These are phyloP conservation scores for Neurospora sp. DNA, from an alignment of 495 filamentous ascomycete species.

Conservation along the genomic window DNA sequence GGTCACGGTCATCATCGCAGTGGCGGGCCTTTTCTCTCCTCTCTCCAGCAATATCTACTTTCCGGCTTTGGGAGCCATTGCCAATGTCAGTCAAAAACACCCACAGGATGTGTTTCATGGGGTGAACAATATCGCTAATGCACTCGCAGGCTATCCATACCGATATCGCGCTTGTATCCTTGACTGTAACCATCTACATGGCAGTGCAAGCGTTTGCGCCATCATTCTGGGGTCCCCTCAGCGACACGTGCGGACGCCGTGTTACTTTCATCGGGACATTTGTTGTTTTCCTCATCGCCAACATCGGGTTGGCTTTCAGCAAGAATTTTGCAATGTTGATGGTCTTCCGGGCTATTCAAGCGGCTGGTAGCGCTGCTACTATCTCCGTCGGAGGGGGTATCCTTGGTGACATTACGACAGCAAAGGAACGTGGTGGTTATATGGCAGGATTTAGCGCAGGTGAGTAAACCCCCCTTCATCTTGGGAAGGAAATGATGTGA, in stretches of 20 bases:
- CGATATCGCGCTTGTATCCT: constrained; percentile 9
- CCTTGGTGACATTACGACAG: constrained; percentile 41
- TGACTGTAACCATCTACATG: constrained; percentile 24
- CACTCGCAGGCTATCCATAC: constrained; percentile 3
- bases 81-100: background rate
- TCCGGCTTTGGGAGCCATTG: constrained; percentile 20
- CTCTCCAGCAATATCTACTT: constrained; percentile 29
- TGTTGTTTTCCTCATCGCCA: constrained; percentile 40
- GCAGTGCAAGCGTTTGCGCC: constrained; percentile 21
- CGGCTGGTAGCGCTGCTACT: constrained; percentile 37
- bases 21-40: constrained; percentile 31
- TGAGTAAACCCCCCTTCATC: background rate
- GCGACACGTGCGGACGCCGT: constrained; percentile 15
- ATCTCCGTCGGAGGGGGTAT: constrained; percentile 40
- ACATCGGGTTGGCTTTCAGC: constrained; percentile 41
- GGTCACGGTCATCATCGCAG: constrained; percentile 26
- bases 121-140: background rate
- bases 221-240: constrained; percentile 17
- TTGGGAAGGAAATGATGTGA: background rate
- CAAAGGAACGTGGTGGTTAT: constrained; percentile 40
- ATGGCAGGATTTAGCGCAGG: constrained; percentile 40
- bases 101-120: background rate
- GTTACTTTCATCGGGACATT: constrained; percentile 42
- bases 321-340: constrained; percentile 38
- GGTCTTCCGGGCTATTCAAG: constrained; percentile 43